Percentiles rank a stretch among this genome's conserved stretches.
phyloP scores from a whole-genome alignment of 1,139 yeast genomes.

The Nakaseomyces sp. region DNA sequence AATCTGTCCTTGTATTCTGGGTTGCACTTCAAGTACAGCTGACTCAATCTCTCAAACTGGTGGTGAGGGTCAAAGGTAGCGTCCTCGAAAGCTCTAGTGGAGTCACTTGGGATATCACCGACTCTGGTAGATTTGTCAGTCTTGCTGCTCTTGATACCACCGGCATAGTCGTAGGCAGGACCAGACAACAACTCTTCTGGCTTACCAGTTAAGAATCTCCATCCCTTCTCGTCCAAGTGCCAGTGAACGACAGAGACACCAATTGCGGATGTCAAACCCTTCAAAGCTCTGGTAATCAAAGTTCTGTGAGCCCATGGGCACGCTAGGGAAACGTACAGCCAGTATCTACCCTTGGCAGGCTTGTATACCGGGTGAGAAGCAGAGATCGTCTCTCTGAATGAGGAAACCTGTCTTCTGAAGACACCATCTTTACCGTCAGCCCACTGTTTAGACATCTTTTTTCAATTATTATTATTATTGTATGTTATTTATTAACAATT shows the following conservation, averaged over 20 bases:
- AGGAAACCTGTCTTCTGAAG: slow-evolving; percentile 30
- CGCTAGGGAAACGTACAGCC: slow-evolving; percentile 76
- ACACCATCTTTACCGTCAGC: slow-evolving; percentile 26
- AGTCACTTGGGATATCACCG: slow-evolving; percentile 17
- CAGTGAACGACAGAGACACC: slow-evolving; percentile 79
- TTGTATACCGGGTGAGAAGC: slow-evolving; percentile 45
- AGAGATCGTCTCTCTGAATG: slow-evolving; percentile 56
- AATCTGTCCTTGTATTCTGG: slow-evolving; percentile 71
- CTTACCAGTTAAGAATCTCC: slow-evolving; percentile 58
- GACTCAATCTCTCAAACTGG: slow-evolving; percentile 52
- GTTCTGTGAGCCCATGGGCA: slow-evolving; percentile 97
- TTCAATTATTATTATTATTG: too few species aligned
- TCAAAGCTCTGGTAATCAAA: slow-evolving; percentile 63
- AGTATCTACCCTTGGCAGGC: slow-evolving; percentile 76
- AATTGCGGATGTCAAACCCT: slow-evolving; percentile 57
- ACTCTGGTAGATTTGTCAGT: slow-evolving; percentile 13
- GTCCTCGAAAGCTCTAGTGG: slow-evolving; percentile 22
- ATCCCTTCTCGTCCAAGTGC: slow-evolving; percentile 76
- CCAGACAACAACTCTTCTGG: slow-evolving; percentile 35
- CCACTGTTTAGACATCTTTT: slow-evolving; percentile 29
- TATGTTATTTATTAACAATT: too few species aligned
- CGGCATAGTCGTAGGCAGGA: slow-evolving; percentile 14
- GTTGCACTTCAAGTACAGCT: slow-evolving; percentile 66
- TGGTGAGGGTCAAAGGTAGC: slow-evolving; percentile 56
- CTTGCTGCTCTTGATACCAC: slow-evolving; percentile 19